phyloP scores from a whole-genome alignment of 2,329 filamentous ascomycete genomes.

The Venturia oleaginea region DNA sequence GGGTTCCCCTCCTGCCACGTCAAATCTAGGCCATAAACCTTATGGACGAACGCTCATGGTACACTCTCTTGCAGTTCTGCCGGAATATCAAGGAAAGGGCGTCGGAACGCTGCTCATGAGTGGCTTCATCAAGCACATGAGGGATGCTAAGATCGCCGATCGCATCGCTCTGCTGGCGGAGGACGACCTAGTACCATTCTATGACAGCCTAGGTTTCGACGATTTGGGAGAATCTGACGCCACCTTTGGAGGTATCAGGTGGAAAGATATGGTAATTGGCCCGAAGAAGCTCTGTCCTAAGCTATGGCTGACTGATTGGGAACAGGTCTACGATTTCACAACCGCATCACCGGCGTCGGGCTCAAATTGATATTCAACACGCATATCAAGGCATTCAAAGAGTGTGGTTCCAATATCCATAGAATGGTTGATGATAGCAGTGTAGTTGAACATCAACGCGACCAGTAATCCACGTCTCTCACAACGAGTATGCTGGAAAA shows the following conservation, averaged over 20 bases:
- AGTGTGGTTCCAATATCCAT: neutral
- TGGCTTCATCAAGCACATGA: conserved; percentile 6
- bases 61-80: conserved; percentile 74
- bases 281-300: too few relatives aligned
- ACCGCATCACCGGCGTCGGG: neutral
- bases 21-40: conserved; percentile 8
- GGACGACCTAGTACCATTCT: conserved; percentile 64
- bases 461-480: neutral
- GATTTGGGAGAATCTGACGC: conserved; percentile 60
- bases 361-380: neutral
- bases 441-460: neutral
- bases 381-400: neutral
- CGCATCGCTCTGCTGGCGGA: conserved; percentile 69
- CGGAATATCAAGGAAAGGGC: conserved; percentile 24
- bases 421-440: neutral
- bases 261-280: conserved; percentile 64
- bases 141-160: conserved; percentile 53
- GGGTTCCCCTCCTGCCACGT: neutral
- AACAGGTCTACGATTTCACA: neutral
- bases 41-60: conserved; percentile 64
- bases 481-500: neutral
- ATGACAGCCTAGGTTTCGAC: conserved; percentile 65
- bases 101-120: conserved; percentile 1
- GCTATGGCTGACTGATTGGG: neutral
- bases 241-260: conserved; percentile 68